A percentile compares a stretch with the other conserved stretches of the same genome.
Conservation (phyloP, 179 eudicot species). For the Sideroxylon spinosum region DNA sequence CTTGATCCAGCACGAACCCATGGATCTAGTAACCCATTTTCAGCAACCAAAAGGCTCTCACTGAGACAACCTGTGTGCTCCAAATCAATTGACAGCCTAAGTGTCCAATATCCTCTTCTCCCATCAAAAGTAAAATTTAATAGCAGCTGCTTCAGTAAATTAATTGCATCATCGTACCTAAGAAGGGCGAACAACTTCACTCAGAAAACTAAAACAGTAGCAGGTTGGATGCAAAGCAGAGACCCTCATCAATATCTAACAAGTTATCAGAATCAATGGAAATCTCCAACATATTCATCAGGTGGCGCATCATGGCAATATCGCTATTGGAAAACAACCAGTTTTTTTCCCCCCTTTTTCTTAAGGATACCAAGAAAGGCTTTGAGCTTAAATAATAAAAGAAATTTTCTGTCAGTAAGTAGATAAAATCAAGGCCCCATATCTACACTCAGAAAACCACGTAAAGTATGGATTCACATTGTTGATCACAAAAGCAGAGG, state of each 20-base stretch:
- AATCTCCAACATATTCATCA: not conserved
- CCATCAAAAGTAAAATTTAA: constrained; percentile 46
- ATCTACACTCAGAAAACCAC: no score
- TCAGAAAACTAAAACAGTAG: not conserved
- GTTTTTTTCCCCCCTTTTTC: no score
- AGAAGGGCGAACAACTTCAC: constrained; percentile 12
- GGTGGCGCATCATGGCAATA: not conserved
- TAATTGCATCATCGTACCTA: constrained; percentile 76
- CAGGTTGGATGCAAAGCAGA: not conserved
- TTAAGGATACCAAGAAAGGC: no score
- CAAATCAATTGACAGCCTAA: constrained; percentile 82
- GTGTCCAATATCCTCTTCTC: constrained; percentile 95
- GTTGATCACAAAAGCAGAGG: no score
- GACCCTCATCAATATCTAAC: not conserved
- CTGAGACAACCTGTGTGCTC: constrained; percentile 68
- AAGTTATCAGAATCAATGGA: not conserved
- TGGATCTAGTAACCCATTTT: constrained; percentile 67
- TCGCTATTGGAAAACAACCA: no score
- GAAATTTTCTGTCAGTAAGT: no score
- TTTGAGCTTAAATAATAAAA: no score
- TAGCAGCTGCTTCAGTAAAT: constrained; percentile 58
- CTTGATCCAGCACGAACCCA: constrained; percentile 95
- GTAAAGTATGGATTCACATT: no score
- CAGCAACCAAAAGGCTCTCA: constrained; percentile 83
- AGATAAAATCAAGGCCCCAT: no score